These are phyloP conservation scores for Paralagenidium karlingii DNA, from an alignment of 352 stramenopile species.

Conservation along the genomic window DNA sequence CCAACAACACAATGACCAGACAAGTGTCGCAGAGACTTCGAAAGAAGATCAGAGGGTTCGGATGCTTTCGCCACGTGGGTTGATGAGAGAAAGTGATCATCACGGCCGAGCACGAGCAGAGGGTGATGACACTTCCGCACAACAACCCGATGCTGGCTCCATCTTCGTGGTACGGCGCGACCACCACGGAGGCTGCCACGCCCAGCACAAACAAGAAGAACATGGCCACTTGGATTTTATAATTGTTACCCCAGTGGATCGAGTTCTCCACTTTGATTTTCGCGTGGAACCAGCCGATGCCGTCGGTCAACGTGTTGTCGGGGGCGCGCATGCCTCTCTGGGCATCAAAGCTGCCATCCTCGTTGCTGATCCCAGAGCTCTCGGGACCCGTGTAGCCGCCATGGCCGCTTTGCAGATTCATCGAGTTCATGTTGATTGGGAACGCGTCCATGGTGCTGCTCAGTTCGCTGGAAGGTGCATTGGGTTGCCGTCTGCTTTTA, in stretches of 20 bases:
- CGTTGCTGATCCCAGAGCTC: slow-evolving; percentile 64
- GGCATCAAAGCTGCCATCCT: slow-evolving; percentile 56
- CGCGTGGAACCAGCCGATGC: slow-evolving; percentile 72
- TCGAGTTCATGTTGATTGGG: too few species aligned
- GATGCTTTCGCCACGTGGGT: slow-evolving; percentile 73
- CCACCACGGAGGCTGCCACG: slow-evolving; percentile 36
- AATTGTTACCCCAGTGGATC: slow-evolving; percentile 83
- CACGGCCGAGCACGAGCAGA: slow-evolving; percentile 54
- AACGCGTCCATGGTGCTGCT: too few species aligned
- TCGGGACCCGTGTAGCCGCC: too few species aligned
- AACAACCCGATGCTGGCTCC: slow-evolving; percentile 63
- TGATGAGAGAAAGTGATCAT: slow-evolving; percentile 73
- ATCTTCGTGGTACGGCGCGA: slow-evolving; percentile 40
- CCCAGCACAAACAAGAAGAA: slow-evolving; percentile 57
- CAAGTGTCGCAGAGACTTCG: slow-evolving; percentile 72
- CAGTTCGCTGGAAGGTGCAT: too few species aligned
- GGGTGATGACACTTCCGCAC: slow-evolving; percentile 64
- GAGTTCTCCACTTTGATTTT: slow-evolving; percentile 26
- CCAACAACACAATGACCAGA: slow-evolving; percentile 61
- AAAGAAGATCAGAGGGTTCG: slow-evolving; percentile 83
- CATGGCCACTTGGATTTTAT: slow-evolving; percentile 77
- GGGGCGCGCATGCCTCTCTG: slow-evolving; percentile 49
- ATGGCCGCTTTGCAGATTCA: too few species aligned
- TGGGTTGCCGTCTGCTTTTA: too few species aligned
- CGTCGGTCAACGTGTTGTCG: slow-evolving; percentile 28